These are phyloP conservation scores for Balamuthia mandrillaris DNA, from an alignment of 208 protist species.

Conservation along the genomic window DNA sequence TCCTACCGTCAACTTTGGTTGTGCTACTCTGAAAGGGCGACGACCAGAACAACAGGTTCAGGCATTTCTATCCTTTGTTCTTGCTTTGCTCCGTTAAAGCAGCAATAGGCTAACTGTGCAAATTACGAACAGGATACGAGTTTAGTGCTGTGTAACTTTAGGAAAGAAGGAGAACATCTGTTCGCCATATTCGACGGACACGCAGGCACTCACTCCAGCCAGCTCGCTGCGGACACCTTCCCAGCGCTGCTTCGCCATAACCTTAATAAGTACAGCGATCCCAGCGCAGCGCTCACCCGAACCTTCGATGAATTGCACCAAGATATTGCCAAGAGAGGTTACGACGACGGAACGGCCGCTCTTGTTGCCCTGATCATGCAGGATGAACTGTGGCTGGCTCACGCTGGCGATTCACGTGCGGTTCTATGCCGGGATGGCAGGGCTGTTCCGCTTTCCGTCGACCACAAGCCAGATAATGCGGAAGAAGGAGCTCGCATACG, in stretches of 20 bases:
- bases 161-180: constrained; percentile 5
- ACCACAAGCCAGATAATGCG: constrained; percentile 16
- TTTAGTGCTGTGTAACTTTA: too few relatives aligned
- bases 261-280: not conserved
- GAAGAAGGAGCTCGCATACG: not conserved
- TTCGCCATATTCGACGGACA: not conserved
- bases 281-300: not conserved
- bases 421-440: not conserved
- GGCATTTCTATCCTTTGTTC: too few relatives aligned
- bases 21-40: not conserved
- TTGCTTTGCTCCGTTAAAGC: too few relatives aligned
- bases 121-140: too few relatives aligned
- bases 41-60: constrained; percentile 8
- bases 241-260: not conserved
- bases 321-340: not conserved
- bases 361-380: not conserved
- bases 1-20: too few relatives aligned
- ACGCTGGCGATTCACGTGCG: constrained; percentile 21
- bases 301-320: constrained; percentile 7
- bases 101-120: too few relatives aligned
- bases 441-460: not conserved
- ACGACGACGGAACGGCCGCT: constrained; percentile 3
- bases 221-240: not conserved
- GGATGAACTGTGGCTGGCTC: not conserved
- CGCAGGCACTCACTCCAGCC: not conserved